Conservation (phyloP, 352 stramenopile species). For the Pythium chondricola region DNA sequence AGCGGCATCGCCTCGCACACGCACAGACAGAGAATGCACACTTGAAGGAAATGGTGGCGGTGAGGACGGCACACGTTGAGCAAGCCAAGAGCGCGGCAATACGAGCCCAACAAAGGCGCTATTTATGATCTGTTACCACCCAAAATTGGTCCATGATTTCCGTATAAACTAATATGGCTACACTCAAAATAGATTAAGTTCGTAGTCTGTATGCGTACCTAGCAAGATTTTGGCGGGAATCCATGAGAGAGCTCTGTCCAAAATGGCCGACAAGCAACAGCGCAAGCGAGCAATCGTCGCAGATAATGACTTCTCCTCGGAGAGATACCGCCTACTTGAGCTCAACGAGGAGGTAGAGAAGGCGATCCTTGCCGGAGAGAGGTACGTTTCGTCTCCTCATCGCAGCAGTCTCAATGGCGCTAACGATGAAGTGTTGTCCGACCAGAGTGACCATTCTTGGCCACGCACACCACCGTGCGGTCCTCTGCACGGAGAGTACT, state of each 20-base stretch:
- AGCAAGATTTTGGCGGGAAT: not conserved
- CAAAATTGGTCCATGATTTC: not conserved
- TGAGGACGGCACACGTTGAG: too few relatives aligned
- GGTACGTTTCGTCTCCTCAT: not conserved
- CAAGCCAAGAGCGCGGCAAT: too few relatives aligned
- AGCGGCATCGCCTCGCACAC: not conserved
- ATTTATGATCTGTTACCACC: too few relatives aligned
- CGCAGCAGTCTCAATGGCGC: not conserved
- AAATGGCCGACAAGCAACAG: constrained; percentile 20
- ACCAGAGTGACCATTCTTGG: constrained; percentile 69
- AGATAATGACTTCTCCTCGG: constrained; percentile 37
- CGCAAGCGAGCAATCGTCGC: constrained; percentile 42
- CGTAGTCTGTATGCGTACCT: constrained; percentile 1
- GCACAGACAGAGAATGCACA: constrained; percentile 7
- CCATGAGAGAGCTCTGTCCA: not conserved
- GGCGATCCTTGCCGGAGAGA: constrained; percentile 23
- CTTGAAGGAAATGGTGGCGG: not conserved
- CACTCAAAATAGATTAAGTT: constrained; percentile 1
- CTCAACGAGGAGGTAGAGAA: constrained; percentile 60
- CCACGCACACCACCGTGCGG: constrained; percentile 37
- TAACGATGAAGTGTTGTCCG: not conserved
- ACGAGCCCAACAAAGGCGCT: not conserved
- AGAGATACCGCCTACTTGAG: constrained; percentile 58
- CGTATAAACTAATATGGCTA: not conserved
- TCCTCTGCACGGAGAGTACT: constrained; percentile 62